Evolutionary conservation across 176 grass and related monocot genomes (phyloP).

Genomic region (Tuctoria greenei): DNA sequence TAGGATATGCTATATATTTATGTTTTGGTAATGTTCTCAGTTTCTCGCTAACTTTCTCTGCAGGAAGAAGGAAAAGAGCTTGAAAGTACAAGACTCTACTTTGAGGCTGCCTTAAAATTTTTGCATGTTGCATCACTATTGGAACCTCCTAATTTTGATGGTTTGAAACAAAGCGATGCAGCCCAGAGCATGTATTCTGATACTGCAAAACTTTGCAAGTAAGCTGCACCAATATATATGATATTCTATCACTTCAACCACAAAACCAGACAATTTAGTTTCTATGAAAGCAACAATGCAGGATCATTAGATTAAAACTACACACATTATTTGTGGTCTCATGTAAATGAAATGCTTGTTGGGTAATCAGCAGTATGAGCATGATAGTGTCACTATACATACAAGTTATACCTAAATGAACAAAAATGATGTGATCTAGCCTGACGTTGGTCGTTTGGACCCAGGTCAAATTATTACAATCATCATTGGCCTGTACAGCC

Average conservation of each 20-base stretch:
- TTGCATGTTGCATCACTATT: constrained; percentile 74
- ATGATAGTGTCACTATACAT: background rate
- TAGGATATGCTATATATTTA: background rate
- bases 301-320: constrained; percentile 5
- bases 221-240: constrained; percentile 47
- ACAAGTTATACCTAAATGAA: background rate
- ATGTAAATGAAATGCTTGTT: constrained; percentile 33
- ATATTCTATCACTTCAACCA: constrained; percentile 15
- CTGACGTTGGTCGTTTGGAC: constrained; percentile 17
- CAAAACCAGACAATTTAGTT: constrained; percentile 5
- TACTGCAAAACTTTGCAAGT: constrained; percentile 97
- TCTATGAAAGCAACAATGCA: constrained; percentile 1
- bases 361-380: constrained; percentile 3
- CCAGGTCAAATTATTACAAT: constrained; percentile 4
- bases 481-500: background rate
- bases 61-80: constrained; percentile 78
- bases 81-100: constrained; percentile 81
- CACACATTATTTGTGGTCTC: background rate
- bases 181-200: constrained; percentile 88
- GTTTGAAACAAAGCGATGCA: constrained; percentile 60
- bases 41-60: constrained; percentile 34
- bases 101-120: constrained; percentile 96
- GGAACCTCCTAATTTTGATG: constrained; percentile 72
- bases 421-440: constrained; percentile 3
- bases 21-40: background rate